Evolutionary conservation across 2,329 filamentous ascomycete genomes (phyloP).

Genomic region (Penicillium sp.): DNA sequence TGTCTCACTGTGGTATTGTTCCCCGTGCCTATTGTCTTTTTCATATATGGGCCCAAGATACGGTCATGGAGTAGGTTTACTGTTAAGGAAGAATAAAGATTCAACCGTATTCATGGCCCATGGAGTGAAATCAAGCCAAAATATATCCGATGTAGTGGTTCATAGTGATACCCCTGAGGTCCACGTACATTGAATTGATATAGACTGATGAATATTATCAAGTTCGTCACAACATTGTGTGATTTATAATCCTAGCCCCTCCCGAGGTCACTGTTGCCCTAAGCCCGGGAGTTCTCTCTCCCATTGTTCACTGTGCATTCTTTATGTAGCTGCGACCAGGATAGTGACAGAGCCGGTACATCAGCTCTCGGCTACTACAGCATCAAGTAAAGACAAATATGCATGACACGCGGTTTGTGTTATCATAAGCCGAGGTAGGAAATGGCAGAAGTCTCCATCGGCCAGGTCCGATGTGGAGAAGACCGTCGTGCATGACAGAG

Average conservation of each 20-base stretch:
- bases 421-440: background rate
- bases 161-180: background rate
- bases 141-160: background rate
- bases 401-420: background rate
- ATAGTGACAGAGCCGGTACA: background rate
- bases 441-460: background rate
- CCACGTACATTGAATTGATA: background rate
- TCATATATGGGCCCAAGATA: slow-evolving; percentile 42
- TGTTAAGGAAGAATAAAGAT: background rate
- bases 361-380: background rate
- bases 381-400: background rate
- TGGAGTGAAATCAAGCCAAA: background rate
- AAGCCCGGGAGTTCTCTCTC: no score
- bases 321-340: background rate
- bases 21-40: slow-evolving; percentile 46
- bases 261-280: no score
- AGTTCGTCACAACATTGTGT: no score
- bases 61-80: slow-evolving; percentile 42
- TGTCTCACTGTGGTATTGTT: slow-evolving; percentile 30
- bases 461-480: slow-evolving; percentile 4
- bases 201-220: background rate
- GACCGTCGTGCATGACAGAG: background rate
- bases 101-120: background rate
- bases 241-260: no score
- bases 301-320: background rate